Percentiles rank a stretch among this genome's conserved stretches.
Conservation (phyloP, 495 filamentous ascomycete species). For the Penicillium salamii region DNA sequence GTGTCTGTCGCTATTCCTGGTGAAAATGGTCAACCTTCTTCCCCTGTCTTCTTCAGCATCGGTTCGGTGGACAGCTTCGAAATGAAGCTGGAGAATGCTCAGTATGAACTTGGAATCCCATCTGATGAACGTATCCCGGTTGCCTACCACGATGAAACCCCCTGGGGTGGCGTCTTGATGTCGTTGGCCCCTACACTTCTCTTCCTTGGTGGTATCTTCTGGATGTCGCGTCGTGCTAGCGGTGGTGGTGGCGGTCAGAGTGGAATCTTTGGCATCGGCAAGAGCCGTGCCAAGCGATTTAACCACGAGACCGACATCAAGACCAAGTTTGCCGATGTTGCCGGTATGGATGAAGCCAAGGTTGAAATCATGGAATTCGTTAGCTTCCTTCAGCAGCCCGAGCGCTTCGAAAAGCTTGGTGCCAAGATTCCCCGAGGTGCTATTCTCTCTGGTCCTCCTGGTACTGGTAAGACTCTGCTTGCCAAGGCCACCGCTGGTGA, state of each 20-base stretch:
- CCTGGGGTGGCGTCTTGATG: slow-evolving; percentile 59
- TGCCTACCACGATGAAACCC: slow-evolving; percentile 74
- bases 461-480: slow-evolving; percentile 96
- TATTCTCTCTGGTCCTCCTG: slow-evolving; percentile 92
- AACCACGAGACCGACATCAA: slow-evolving; percentile 96
- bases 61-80: slow-evolving; percentile 94
- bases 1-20: slow-evolving; percentile 56
- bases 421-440: slow-evolving; percentile 97
- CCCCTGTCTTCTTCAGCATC: slow-evolving; percentile 92
- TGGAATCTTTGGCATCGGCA: slow-evolving; percentile 91
- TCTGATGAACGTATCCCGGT: slow-evolving; percentile 84
- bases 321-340: slow-evolving; percentile 95
- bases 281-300: slow-evolving; percentile 92
- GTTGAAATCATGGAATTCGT: slow-evolving; percentile 99
- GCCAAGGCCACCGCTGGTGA: slow-evolving; percentile 98
- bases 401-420: slow-evolving; percentile 85
- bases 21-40: slow-evolving; percentile 65
- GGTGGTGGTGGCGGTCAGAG: slow-evolving; percentile 63
- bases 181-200: slow-evolving; percentile 84
- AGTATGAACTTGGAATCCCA: slow-evolving; percentile 82
- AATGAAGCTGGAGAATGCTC: slow-evolving; percentile 78
- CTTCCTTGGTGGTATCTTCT: slow-evolving; percentile 77
- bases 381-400: slow-evolving; percentile 87
- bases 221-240: slow-evolving; percentile 63
- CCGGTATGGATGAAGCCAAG: slow-evolving; percentile 98